Evolutionary conservation across 768 basidiomycete genomes (phyloP).

Genomic region (Xanthoconium stramineum): DNA sequence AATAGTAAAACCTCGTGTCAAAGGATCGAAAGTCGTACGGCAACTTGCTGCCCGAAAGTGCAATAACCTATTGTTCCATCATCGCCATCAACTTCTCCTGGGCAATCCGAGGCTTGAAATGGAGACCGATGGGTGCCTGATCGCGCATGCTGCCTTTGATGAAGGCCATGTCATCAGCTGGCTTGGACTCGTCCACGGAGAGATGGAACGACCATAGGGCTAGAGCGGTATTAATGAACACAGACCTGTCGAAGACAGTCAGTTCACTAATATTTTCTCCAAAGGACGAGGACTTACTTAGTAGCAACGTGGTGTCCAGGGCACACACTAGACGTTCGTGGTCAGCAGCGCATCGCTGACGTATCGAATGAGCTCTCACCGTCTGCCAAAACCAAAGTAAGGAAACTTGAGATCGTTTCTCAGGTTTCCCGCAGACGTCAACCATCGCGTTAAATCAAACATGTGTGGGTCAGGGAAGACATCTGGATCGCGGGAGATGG

Average conservation of each 20-base stretch:
- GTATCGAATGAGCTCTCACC: slow-evolving; percentile 6
- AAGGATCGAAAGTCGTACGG: background rate
- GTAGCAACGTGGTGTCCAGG: slow-evolving; percentile 54
- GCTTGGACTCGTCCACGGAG: slow-evolving; percentile 40
- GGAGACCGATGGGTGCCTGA: slow-evolving; percentile 47
- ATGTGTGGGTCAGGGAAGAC: slow-evolving; percentile 36
- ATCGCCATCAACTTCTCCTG: slow-evolving; percentile 7
- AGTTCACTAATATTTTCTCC: background rate
- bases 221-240: slow-evolving; percentile 60
- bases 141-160: slow-evolving; percentile 19
- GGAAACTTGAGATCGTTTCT: slow-evolving; percentile 46
- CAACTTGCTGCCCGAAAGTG: too few species aligned
- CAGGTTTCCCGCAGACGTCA: slow-evolving; percentile 22
- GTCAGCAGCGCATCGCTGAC: background rate
- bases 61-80: background rate
- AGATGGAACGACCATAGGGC: slow-evolving; percentile 59
- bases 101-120: slow-evolving; percentile 44
- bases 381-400: slow-evolving; percentile 51
- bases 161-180: slow-evolving; percentile 57
- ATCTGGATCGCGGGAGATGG: slow-evolving; percentile 36
- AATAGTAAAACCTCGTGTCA: too few species aligned
- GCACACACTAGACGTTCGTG: slow-evolving; percentile 40
- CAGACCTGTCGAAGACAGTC: slow-evolving; percentile 38
- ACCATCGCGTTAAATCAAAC: slow-evolving; percentile 36
- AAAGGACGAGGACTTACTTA: slow-evolving; percentile 27